Percentiles rank a stretch among this genome's conserved stretches.
phyloP scores from a whole-genome alignment of 306 rosid genomes.

The Calophaca sinica region DNA sequence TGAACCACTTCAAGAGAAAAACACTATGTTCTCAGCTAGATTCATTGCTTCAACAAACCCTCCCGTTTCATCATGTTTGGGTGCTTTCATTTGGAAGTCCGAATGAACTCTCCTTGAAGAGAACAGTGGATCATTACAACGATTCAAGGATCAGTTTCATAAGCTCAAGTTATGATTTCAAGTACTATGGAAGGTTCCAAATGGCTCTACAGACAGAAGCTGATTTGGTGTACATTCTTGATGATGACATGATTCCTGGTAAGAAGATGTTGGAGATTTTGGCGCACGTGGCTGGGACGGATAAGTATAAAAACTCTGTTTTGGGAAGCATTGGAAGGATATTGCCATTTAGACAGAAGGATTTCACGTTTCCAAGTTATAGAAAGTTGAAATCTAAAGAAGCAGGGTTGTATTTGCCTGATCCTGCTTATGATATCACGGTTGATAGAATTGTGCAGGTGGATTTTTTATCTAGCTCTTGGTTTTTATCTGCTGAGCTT shows the following conservation, averaged over 20 bases:
- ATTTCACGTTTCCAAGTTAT: constrained; percentile 85
- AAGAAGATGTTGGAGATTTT: constrained; percentile 86
- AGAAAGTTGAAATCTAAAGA: constrained; percentile 86
- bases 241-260: constrained; percentile 94
- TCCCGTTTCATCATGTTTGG: constrained; percentile 89
- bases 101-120: constrained; percentile 68
- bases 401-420: constrained; percentile 90
- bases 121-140: constrained; percentile 83
- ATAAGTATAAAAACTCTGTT: constrained; percentile 76
- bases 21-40: constrained; percentile 89
- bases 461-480: constrained; percentile 90
- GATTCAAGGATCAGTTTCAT: constrained; percentile 80
- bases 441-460: constrained; percentile 89
- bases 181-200: constrained; percentile 94
- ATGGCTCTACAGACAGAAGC: constrained; percentile 87
- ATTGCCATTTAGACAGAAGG: constrained; percentile 89
- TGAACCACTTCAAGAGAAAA: constrained; percentile 90
- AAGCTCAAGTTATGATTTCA: constrained; percentile 86
- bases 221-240: constrained; percentile 77
- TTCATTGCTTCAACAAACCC: constrained; percentile 75
- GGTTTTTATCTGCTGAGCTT: constrained; percentile 84
- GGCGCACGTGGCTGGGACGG: constrained; percentile 81
- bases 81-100: constrained; percentile 96
- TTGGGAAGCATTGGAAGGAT: constrained; percentile 92
- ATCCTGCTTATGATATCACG: constrained; percentile 89